phyloP scores from a whole-genome alignment of 805 yeast genomes.

The Candida coleopterorum region DNA sequence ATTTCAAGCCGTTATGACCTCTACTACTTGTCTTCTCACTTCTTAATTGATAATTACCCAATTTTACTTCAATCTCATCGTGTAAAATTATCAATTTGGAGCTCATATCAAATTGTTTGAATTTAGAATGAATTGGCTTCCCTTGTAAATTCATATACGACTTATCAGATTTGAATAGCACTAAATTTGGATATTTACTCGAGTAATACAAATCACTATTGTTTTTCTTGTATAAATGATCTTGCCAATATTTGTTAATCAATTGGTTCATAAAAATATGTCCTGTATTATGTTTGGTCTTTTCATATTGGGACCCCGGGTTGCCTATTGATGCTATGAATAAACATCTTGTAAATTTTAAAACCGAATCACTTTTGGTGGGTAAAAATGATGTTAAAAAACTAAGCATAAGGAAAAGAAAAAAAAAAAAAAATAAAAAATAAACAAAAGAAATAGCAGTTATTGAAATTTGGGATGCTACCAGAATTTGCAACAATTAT shows the following conservation, averaged over 20 bases:
- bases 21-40: slow-evolving; percentile 57
- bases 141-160: slow-evolving; percentile 74
- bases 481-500: no score
- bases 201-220: slow-evolving; percentile 9
- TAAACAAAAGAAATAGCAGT: no score
- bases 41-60: slow-evolving; percentile 65
- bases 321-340: slow-evolving; percentile 63
- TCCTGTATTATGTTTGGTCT: slow-evolving; percentile 79
- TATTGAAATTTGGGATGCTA: no score
- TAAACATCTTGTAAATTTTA: slow-evolving; percentile 1
- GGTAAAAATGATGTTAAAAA: slow-evolving; percentile 6
- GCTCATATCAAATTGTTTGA: slow-evolving; percentile 31
- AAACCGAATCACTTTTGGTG: slow-evolving; percentile 4
- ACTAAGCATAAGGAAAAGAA: no score
- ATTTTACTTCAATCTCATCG: slow-evolving; percentile 67
- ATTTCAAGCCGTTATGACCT: slow-evolving; percentile 82
- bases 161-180: slow-evolving; percentile 45
- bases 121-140: slow-evolving; percentile 43
- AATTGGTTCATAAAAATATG: slow-evolving; percentile 45
- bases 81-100: slow-evolving; percentile 54
- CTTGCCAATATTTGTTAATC: slow-evolving; percentile 19
- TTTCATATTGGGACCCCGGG: slow-evolving; percentile 57
- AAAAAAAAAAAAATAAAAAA: no score
- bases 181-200: slow-evolving; percentile 22
- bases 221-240: slow-evolving; percentile 11